Evolutionary conservation across 768 basidiomycete genomes (phyloP).

Genomic region (Pleurotus cornucopiae): DNA sequence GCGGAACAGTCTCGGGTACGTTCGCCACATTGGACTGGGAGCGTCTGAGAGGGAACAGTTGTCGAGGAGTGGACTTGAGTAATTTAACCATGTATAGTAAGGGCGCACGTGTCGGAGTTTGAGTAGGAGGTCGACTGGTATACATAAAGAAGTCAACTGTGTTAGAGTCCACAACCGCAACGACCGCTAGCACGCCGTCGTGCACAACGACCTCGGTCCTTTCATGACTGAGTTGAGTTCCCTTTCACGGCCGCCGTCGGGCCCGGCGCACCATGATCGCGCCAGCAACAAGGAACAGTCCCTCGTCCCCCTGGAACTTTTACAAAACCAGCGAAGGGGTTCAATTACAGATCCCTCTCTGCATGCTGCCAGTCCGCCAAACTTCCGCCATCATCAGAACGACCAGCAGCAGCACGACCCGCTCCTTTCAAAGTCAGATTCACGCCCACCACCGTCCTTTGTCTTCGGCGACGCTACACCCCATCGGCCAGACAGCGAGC

Average conservation of each 20-base stretch:
- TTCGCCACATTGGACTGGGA: constrained; percentile 36
- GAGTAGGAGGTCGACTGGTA: constrained; percentile 9
- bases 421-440: constrained; percentile 28
- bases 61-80: constrained; percentile 18
- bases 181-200: background rate
- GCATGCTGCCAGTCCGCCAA: constrained; percentile 46
- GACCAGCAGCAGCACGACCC: constrained; percentile 22
- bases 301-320: constrained; percentile 72
- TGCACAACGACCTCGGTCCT: background rate
- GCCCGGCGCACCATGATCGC: constrained; percentile 17
- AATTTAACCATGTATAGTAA: constrained; percentile 12
- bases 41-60: constrained; percentile 31
- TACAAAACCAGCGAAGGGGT: constrained; percentile 78
- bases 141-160: constrained; percentile 12
- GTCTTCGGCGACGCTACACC: constrained; percentile 65
- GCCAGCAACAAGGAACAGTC: constrained; percentile 32
- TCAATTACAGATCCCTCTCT: constrained; percentile 83
- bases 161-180: background rate
- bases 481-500: constrained; percentile 31
- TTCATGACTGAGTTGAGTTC: background rate
- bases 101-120: constrained; percentile 13
- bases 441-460: constrained; percentile 63
- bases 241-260: constrained; percentile 6
- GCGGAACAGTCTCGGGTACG: constrained; percentile 54
- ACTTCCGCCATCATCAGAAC: constrained; percentile 20